A percentile compares a stretch with the other conserved stretches of the same genome.
phyloP scores from a whole-genome alignment of 768 basidiomycete species.

The Tylopilus cervinicoccineus region DNA sequence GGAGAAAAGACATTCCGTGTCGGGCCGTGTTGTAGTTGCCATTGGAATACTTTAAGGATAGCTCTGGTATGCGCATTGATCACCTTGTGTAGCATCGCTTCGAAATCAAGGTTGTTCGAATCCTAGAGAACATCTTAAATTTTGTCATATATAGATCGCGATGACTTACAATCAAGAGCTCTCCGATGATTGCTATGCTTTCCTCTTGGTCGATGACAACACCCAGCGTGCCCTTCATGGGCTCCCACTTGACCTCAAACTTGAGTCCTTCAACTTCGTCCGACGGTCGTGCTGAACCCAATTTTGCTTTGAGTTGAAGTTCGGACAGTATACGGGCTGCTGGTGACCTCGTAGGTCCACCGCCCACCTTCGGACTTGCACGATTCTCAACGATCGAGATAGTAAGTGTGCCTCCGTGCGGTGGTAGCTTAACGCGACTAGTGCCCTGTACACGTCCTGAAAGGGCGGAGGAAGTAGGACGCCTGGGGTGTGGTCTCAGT shows the following conservation, averaged over 20 bases:
- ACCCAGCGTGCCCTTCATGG: slow-evolving; percentile 63
- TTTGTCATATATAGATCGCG: not conserved
- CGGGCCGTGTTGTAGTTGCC: slow-evolving; percentile 49
- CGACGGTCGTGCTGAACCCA: slow-evolving; percentile 52
- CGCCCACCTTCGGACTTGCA: slow-evolving; percentile 34
- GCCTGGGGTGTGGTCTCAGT: slow-evolving; percentile 27
- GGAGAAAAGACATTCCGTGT: slow-evolving; percentile 56
- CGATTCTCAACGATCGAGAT: slow-evolving; percentile 63
- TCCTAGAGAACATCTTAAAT: slow-evolving; percentile 37
- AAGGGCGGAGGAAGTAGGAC: slow-evolving; percentile 32
- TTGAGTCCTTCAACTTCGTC: slow-evolving; percentile 71
- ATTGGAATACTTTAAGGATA: slow-evolving; percentile 55
- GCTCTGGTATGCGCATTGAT: slow-evolving; percentile 63
- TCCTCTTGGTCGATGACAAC: slow-evolving; percentile 51
- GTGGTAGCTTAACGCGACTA: slow-evolving; percentile 44
- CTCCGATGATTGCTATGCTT: slow-evolving; percentile 36
- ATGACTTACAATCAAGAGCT: slow-evolving; percentile 55
- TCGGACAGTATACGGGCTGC: slow-evolving; percentile 53
- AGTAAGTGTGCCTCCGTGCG: slow-evolving; percentile 67
- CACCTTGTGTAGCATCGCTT: slow-evolving; percentile 57
- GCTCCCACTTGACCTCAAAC: slow-evolving; percentile 77
- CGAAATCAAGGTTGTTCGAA: slow-evolving; percentile 69
- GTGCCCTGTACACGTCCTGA: slow-evolving; percentile 29
- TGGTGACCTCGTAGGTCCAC: slow-evolving; percentile 50
- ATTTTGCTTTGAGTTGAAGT: slow-evolving; percentile 61